Evolutionary conservation across 2,329 filamentous ascomycete species (phyloP).

Genomic region (Nemania diffusa): DNA sequence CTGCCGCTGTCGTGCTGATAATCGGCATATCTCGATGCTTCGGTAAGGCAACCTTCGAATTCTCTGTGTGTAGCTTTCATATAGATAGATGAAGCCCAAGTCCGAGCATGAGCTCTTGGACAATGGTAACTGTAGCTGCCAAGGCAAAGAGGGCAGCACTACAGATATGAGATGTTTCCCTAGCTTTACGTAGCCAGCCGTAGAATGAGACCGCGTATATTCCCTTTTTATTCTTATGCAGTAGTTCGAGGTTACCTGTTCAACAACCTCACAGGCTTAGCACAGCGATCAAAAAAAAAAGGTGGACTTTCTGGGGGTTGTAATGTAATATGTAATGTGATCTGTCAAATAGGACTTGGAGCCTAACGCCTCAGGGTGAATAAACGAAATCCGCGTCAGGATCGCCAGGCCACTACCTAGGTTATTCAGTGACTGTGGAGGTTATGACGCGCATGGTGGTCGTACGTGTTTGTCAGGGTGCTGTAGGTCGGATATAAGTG

Average conservation of each 20-base stretch:
- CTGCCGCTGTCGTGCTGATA: background rate
- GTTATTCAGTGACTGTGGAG: background rate
- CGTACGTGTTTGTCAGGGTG: background rate
- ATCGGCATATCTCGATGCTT: conserved; percentile 12
- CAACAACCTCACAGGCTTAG: too few species aligned
- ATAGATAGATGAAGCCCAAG: conserved; percentile 4
- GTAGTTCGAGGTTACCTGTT: background rate
- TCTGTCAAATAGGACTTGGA: background rate
- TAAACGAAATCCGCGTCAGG: background rate
- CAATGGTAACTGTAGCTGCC: conserved; percentile 3
- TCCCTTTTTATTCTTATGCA: background rate
- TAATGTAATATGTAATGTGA: background rate
- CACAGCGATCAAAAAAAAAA: background rate
- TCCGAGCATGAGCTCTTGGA: background rate
- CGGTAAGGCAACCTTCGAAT: conserved; percentile 17
- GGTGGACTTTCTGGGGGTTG: background rate
- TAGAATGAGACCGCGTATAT: background rate
- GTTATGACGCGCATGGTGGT: background rate
- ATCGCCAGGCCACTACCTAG: background rate
- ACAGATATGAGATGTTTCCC: conserved; percentile 1
- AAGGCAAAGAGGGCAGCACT: conserved; percentile 5
- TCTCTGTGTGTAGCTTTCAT: background rate
- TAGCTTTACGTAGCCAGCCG: conserved; percentile 15
- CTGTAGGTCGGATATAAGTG: background rate
- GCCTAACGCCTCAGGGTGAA: background rate